Base-by-base conservation (phyloP, 768 basidiomycete genomes). In the Arthromyces matolae region DNA sequence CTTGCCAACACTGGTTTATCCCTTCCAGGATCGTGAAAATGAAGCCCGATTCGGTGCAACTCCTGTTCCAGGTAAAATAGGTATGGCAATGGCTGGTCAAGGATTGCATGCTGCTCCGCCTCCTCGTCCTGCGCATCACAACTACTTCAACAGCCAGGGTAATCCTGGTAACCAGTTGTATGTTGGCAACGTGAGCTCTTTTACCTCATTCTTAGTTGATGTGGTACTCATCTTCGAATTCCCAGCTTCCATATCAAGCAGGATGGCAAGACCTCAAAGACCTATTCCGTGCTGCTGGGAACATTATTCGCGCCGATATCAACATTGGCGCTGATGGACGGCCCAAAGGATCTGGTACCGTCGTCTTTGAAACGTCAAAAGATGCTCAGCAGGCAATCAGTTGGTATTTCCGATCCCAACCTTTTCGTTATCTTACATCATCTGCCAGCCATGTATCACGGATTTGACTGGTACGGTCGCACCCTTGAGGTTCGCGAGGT, bases 231-330 rank as follows among this genome's bases (percentile, higher is more conserved):
- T 35, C 50, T 42, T 55, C n/a, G n/a, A n/a, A 4, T 35, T 28
- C 45, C 5, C 54, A 97, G 94, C 70, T 98, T 23, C 94, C 93
- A 2, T 92, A 90, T 62, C 92, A 94, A 70, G 93, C 93, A n/a
- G 92, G 92, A 24, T 99, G 95, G 95, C 95, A 99, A 64, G 95
- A 98, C 64, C 71, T 98, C 47, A 98, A 98, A 62, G 95, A 98
- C 66, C 73, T 98, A 23, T 97, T 98, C 84, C 84, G 95, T 47
- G 82, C 90, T 23, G 90, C 95, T 36, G 95, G 95, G 6, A 89
- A 91, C 61, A 94, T 99, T 57, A 83, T 97, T 54, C 84, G 95
- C 37, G 93, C 95, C 47, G 95, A 98, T 64, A 92, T 97, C 53
- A 93, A 94, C 57, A 87, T 95, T 48, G 91, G 89, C 50, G 83